Conservation (phyloP, 2,329 filamentous ascomycete genomes). For the Purpureocillium lavendulum region DNA sequence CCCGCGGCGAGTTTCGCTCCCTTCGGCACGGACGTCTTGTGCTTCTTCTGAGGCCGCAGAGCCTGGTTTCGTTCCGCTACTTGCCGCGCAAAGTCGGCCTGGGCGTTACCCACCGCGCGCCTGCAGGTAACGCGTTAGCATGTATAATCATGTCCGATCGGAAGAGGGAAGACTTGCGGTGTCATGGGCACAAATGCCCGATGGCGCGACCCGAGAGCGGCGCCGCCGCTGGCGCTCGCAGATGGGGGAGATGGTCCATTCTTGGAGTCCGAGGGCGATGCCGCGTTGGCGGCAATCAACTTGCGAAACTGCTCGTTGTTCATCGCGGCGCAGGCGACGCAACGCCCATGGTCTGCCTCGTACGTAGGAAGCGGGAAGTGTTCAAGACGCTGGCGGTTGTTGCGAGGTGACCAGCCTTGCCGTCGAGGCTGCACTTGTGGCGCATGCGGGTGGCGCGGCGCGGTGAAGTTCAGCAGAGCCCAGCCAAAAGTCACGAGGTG, state of each 20-base stretch:
- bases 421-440: background rate
- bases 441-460: background rate
- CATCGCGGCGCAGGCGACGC: slow-evolving; percentile 45
- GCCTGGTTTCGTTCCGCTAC: slow-evolving; percentile 62
- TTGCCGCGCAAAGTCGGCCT: slow-evolving; percentile 73
- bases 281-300: slow-evolving; percentile 50
- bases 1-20: slow-evolving; percentile 72
- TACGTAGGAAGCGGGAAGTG: background rate
- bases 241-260: slow-evolving; percentile 35
- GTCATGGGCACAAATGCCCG: slow-evolving; percentile 88
- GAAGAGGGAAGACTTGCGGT: slow-evolving; percentile 50
- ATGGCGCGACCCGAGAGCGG: slow-evolving; percentile 66
- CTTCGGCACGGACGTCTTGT: slow-evolving; percentile 72
- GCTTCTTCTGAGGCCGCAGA: slow-evolving; percentile 56
- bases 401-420: no score
- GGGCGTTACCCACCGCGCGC: slow-evolving; percentile 49
- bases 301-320: slow-evolving; percentile 93
- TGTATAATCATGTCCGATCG: no score
- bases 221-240: slow-evolving; percentile 14
- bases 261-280: slow-evolving; percentile 29
- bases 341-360: background rate
- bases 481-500: slow-evolving; percentile 24
- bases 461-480: slow-evolving; percentile 11
- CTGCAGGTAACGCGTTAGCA: slow-evolving; percentile 29
- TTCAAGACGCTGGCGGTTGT: background rate